Conservation (phyloP, 768 basidiomycete species). For the Tulasnella sp. region DNA sequence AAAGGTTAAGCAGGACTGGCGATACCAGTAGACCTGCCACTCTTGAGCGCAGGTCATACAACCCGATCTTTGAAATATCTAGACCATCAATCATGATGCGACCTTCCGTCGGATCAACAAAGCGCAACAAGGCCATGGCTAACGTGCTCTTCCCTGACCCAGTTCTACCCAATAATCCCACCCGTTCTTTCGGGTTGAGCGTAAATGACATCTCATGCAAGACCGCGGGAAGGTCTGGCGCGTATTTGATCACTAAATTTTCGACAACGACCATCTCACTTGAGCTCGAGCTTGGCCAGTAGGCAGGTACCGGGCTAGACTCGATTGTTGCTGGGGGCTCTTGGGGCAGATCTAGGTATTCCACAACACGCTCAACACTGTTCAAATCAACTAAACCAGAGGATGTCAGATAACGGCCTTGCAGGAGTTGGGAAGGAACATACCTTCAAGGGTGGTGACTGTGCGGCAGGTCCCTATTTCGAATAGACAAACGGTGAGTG, state of each 20-base stretch:
- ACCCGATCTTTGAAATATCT: conserved; percentile 74
- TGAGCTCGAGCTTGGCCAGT: conserved; percentile 72
- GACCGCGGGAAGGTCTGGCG: conserved; percentile 28
- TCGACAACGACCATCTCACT: conserved; percentile 55
- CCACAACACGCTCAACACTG: conserved; percentile 82
- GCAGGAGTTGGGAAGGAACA: conserved; percentile 22
- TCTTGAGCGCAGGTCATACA: conserved; percentile 65
- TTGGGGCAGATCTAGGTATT: conserved; percentile 83
- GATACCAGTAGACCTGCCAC: conserved; percentile 11
- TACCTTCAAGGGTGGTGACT: conserved; percentile 56
- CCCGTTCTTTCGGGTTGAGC: conserved; percentile 57
- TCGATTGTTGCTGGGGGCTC: conserved; percentile 73
- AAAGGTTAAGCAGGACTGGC: neutral
- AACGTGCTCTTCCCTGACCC: conserved; percentile 49
- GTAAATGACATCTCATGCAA: conserved; percentile 65
- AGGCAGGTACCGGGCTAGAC: conserved; percentile 67
- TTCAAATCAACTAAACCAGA: conserved; percentile 26
- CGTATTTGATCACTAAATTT: conserved; percentile 49
- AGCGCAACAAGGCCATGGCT: conserved; percentile 76
- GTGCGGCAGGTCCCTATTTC: conserved; percentile 34
- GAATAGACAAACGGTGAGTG: neutral
- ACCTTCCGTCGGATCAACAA: conserved; percentile 71
- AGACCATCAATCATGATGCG: conserved; percentile 80
- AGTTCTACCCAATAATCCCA: conserved; percentile 73
- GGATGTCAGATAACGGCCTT: neutral